Percentiles rank a stretch among this genome's conserved stretches.
Evolutionary conservation across 371 early-diverging fungal genomes (phyloP).

Genomic region (Rhizopus microsporus): DNA sequence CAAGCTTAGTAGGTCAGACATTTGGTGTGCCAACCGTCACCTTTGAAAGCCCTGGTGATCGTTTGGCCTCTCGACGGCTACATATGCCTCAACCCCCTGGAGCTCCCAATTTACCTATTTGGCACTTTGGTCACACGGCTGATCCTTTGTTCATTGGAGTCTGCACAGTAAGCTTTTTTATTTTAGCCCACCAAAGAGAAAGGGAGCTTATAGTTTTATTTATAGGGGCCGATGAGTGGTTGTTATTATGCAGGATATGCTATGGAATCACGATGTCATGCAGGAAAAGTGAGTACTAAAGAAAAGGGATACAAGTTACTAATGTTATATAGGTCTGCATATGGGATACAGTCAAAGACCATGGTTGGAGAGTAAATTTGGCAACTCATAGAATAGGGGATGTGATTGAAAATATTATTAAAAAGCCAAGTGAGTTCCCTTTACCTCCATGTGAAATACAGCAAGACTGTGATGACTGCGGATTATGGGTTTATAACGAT

Average conservation of each 20-base stretch:
- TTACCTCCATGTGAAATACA: constrained; percentile 56
- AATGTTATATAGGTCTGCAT: constrained; percentile 47
- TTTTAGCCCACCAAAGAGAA: background rate
- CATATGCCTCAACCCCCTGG: constrained; percentile 73
- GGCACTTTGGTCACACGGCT: constrained; percentile 90
- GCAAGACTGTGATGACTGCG: constrained; percentile 77
- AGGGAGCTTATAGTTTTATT: background rate
- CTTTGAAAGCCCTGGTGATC: constrained; percentile 90
- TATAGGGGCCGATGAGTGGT: constrained; percentile 65
- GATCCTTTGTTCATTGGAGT: constrained; percentile 94
- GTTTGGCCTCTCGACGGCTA: constrained; percentile 74
- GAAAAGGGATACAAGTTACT: background rate
- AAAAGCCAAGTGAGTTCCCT: constrained; percentile 50
- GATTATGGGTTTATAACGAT: constrained; percentile 68
- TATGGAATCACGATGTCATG: constrained; percentile 72
- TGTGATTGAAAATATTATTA: constrained; percentile 82
- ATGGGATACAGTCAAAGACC: constrained; percentile 69
- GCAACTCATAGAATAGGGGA: constrained; percentile 76
- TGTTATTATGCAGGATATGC: constrained; percentile 94
- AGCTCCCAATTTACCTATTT: constrained; percentile 69
- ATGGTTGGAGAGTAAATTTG: constrained; percentile 76
- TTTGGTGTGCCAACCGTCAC: constrained; percentile 86
- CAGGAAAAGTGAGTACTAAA: constrained; percentile 39
- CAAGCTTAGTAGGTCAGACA: constrained; percentile 81
- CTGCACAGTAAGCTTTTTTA: constrained; percentile 63